Conservation (phyloP, 2,329 filamentous ascomycete genomes). For the Talaromyces sp. region DNA sequence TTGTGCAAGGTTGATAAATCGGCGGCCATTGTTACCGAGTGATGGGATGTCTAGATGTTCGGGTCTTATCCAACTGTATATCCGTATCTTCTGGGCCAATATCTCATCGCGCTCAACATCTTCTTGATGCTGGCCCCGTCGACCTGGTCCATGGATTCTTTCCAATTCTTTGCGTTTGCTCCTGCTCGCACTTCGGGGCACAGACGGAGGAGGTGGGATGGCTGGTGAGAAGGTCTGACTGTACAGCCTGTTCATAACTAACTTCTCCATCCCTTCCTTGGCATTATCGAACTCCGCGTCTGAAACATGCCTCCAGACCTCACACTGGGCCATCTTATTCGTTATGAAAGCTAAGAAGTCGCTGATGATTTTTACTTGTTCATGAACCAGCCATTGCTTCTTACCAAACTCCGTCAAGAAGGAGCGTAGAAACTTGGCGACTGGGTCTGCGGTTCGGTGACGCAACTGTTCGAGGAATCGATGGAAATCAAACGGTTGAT, state of each 20-base stretch:
- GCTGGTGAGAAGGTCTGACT: constrained; percentile 93
- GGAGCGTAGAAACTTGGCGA: constrained; percentile 90
- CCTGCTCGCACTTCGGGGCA: constrained; percentile 57
- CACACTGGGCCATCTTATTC: constrained; percentile 96
- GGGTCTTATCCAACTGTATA: constrained; percentile 92
- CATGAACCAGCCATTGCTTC: constrained; percentile 98
- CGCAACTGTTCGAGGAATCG: constrained; percentile 92
- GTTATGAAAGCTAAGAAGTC: constrained; percentile 96
- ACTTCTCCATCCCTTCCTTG: constrained; percentile 97
- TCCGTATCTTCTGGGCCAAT: constrained; percentile 92
- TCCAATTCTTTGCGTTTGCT: constrained; percentile 67
- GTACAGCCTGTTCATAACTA: constrained; percentile 98
- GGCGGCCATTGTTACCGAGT: constrained; percentile 78
- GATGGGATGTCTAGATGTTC: constrained; percentile 89
- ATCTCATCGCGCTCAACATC: constrained; percentile 96
- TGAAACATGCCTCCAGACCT: constrained; percentile 93
- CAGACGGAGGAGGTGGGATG: constrained; percentile 74
- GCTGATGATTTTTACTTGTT: constrained; percentile 97
- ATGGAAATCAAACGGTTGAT: constrained; percentile 93
- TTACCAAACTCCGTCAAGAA: constrained; percentile 94
- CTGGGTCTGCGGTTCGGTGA: constrained; percentile 95
- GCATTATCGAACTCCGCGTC: constrained; percentile 98
- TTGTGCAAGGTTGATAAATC: constrained; percentile 84
- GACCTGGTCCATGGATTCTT: constrained; percentile 70
- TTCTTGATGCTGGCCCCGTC: constrained; percentile 92